phyloP scores from a whole-genome alignment of 352 stramenopile genomes.

The Phytophthora pistaciae region DNA sequence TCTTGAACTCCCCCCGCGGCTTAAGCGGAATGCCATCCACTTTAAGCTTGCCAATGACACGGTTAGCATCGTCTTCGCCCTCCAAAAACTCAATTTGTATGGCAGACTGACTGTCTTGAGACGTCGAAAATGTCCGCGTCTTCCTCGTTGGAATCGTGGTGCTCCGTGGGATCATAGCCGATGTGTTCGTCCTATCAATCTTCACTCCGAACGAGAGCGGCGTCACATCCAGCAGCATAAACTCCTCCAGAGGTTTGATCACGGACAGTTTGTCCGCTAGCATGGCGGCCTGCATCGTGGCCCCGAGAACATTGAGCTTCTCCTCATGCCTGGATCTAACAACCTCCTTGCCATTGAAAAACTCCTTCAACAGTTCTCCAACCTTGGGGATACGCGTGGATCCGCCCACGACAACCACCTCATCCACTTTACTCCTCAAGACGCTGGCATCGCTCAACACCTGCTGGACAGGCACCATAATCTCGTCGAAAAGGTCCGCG shows the following conservation, averaged over 20 bases:
- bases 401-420: slow-evolving; percentile 5
- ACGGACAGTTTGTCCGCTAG: neutral
- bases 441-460: slow-evolving; percentile 3
- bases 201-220: slow-evolving; percentile 6
- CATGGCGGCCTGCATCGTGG: slow-evolving; percentile 1
- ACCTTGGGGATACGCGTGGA: slow-evolving; percentile 4
- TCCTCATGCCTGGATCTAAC: neutral
- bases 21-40: neutral
- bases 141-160: slow-evolving; percentile 8
- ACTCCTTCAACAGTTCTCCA: neutral
- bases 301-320: neutral
- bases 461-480: slow-evolving; percentile 4
- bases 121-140: slow-evolving; percentile 3
- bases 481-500: neutral
- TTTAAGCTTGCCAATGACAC: neutral
- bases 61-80: neutral
- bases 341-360: neutral
- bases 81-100: slow-evolving; percentile 1
- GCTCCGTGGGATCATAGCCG: slow-evolving; percentile 3
- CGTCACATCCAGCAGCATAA: slow-evolving; percentile 11
- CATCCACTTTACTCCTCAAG: slow-evolving; percentile 1
- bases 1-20: neutral
- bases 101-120: slow-evolving; percentile 1
- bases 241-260: neutral
- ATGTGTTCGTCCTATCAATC: neutral